Conservation (phyloP, 2,329 filamentous ascomycete genomes). For the Colletotrichum lupini region DNA sequence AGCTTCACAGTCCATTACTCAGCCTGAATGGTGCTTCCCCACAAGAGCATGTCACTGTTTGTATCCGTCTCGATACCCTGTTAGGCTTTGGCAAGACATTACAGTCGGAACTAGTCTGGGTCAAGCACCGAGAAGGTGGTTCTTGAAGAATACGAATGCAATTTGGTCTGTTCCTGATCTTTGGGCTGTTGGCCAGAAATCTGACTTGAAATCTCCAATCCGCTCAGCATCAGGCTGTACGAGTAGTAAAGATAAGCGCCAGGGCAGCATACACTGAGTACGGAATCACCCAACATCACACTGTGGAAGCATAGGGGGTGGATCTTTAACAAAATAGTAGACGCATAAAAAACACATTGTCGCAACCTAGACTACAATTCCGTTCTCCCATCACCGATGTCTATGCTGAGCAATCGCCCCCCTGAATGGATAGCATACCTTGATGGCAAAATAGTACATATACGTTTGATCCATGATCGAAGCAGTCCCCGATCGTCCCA, state of each 20-base stretch:
- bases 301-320: not conserved
- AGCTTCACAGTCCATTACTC: not conserved
- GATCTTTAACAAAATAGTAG: not conserved
- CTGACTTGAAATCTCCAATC: not conserved
- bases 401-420: constrained; percentile 58
- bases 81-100: too few relatives aligned
- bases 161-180: not conserved
- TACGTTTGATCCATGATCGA: constrained; percentile 45
- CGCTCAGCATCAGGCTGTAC: not conserved
- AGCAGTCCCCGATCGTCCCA: constrained; percentile 38
- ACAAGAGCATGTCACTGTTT: not conserved
- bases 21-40: not conserved
- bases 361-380: constrained; percentile 56
- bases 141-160: not conserved
- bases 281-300: not conserved
- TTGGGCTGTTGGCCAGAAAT: not conserved
- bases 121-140: not conserved
- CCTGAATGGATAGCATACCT: constrained; percentile 49
- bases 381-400: constrained; percentile 50
- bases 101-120: not conserved
- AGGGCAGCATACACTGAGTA: not conserved
- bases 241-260: not conserved
- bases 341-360: constrained; percentile 38
- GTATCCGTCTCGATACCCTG: too few relatives aligned
- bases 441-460: constrained; percentile 64